Base-by-base conservation (phyloP, 345 rosid genomes). In the Trapa incisa region DNA sequence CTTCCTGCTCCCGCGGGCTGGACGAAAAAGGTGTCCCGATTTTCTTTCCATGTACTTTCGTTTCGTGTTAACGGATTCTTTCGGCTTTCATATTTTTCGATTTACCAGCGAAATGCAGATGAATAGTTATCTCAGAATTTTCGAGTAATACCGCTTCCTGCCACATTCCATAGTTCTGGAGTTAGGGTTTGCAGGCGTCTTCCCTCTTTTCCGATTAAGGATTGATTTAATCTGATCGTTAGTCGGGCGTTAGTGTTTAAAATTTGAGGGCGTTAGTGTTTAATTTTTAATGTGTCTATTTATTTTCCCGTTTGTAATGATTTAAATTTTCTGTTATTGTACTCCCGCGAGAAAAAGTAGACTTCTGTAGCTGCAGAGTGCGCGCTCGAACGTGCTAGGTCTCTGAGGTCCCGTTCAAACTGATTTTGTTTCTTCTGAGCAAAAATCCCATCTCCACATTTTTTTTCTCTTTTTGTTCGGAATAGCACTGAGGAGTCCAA, bases 1-100 rank as follows among this genome's bases (percentile, higher is more conserved):
- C 81, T 80, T 12, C 79, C 84, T 39, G 84, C 84, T 73, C 84
- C 84, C 43, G 56, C 76, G 36, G 81, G 84, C 72, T 80, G 84
- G 84, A 73, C 70, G 47, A 80, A 80, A 71, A 77, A 75, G 84
- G 84, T 80, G 29, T 36, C 37, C 17, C 2, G 29, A 42, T 47
- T 45, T 45, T 10, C 39, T 5, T 48, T 61, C 66, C 37, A 65
- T 4, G 37, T 54, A 16, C 43, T n/a, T 67, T 16, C 42, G n/a
- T 45, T 33, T 5, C 61, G 9, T 8, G 48, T 5, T 37, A 16
- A 6, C 54, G 13, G 42, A 38, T n/a, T 22, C 56, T 13, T 17
- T 53, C 37, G 37, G 36, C n/a, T 32, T 35, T 36, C 33, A 38
- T 3, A 41, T 37, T 52, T 15, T 36, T 22, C 5, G 9, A 2